phyloP scores from a whole-genome alignment of 1,284 basidiomycete genomes.

The Cerrena zonata region DNA sequence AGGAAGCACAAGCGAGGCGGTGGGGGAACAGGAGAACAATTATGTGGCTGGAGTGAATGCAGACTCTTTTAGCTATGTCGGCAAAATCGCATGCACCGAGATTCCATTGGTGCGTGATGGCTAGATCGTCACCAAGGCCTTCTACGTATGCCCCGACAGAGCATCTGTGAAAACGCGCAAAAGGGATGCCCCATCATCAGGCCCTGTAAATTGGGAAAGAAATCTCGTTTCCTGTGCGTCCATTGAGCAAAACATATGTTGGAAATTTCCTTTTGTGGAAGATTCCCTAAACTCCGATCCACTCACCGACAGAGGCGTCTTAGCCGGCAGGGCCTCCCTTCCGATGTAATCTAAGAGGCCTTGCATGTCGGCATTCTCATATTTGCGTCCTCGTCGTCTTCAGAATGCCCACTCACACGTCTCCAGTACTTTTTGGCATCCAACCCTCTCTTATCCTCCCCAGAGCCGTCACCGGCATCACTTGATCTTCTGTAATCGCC shows the following conservation, averaged over 20 bases:
- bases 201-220: constrained; percentile 1
- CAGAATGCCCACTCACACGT: not conserved
- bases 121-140: constrained; percentile 29
- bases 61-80: constrained; percentile 23
- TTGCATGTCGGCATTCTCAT: constrained; percentile 10
- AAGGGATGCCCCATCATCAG: not conserved
- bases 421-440: not conserved
- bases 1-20: constrained; percentile 11
- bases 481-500: not conserved
- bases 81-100: constrained; percentile 21
- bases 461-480: not conserved
- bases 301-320: constrained; percentile 2
- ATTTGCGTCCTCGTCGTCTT: constrained; percentile 1
- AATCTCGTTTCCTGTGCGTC: constrained; percentile 1
- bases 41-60: constrained; percentile 22
- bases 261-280: not conserved
- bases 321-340: not conserved
- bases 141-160: constrained; percentile 1
- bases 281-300: constrained; percentile 3
- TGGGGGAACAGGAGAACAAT: constrained; percentile 17
- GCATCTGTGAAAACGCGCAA: constrained; percentile 2
- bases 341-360: constrained; percentile 8
- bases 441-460: not conserved
- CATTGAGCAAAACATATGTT: constrained; percentile 3
- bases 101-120: constrained; percentile 24